Evolutionary conservation across 192 early-diverging fungal species (phyloP).

Genomic region (Coemansia sp.): DNA sequence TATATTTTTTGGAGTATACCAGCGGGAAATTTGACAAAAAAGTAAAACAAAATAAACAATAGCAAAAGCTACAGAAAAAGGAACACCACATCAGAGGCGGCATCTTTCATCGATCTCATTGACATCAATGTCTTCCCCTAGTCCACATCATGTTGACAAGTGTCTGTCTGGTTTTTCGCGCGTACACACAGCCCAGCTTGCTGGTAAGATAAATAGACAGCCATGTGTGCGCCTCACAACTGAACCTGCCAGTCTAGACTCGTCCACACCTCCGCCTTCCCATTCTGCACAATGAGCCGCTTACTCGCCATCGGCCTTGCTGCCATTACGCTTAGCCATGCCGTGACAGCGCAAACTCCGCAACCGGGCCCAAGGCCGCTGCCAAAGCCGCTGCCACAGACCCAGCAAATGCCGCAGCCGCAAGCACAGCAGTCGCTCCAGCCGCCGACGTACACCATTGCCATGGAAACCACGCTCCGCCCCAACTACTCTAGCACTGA

Average conservation of each 20-base stretch:
- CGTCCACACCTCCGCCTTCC: background rate
- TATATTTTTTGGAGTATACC: too few species aligned
- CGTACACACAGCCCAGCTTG: too few species aligned
- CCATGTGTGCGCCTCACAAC: too few species aligned
- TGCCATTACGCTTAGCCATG: background rate
- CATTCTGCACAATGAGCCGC: background rate
- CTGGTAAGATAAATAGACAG: too few species aligned
- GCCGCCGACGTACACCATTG: constrained; percentile 13
- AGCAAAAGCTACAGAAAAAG: background rate
- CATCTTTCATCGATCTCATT: too few species aligned
- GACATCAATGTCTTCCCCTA: too few species aligned
- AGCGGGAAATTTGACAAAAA: background rate
- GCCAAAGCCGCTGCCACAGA: too few species aligned
- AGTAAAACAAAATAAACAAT: background rate
- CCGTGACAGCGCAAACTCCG: background rate
- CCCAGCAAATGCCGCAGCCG: background rate
- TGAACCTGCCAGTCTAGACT: too few species aligned
- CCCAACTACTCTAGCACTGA: constrained; percentile 20
- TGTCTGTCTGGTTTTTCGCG: too few species aligned
- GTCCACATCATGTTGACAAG: too few species aligned
- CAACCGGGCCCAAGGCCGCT: background rate
- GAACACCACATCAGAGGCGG: too few species aligned
- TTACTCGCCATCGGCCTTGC: background rate
- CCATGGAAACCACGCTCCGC: constrained; percentile 36
- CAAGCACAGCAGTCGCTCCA: background rate